Evolutionary conservation across 2,329 filamentous ascomycete species (phyloP).

Genomic region (Aspergillus hiratsukae): DNA sequence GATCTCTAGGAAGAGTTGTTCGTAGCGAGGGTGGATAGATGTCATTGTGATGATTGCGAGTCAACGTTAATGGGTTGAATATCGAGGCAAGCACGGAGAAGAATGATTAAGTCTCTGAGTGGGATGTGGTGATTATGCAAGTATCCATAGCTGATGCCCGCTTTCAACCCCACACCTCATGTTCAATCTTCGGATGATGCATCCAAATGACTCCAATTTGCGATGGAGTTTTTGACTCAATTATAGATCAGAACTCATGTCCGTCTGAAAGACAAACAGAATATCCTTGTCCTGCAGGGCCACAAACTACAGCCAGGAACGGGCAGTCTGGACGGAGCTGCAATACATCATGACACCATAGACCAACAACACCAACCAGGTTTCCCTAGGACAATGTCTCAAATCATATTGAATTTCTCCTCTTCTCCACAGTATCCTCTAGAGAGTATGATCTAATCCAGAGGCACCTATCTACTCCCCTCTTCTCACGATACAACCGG

Average conservation of each 20-base stretch:
- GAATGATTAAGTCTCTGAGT: background rate
- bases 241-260: background rate
- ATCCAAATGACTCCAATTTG: background rate
- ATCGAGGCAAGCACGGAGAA: background rate
- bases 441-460: background rate
- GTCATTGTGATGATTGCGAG: slow-evolving; percentile 11
- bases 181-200: background rate
- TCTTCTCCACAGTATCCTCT: background rate
- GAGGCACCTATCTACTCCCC: background rate
- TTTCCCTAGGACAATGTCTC: background rate
- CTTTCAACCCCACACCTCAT: background rate
- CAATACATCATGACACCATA: background rate
- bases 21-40: slow-evolving; percentile 23
- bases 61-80: background rate
- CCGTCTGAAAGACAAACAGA: background rate
- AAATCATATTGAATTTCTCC: background rate
- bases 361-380: background rate
- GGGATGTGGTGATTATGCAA: background rate
- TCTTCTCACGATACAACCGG: background rate
- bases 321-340: background rate
- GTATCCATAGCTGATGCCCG: background rate
- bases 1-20: slow-evolving; percentile 25
- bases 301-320: background rate
- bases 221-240: background rate
- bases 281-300: background rate